Conservation (phyloP, 768 basidiomycete species). For the Pisolithus orientalis region DNA sequence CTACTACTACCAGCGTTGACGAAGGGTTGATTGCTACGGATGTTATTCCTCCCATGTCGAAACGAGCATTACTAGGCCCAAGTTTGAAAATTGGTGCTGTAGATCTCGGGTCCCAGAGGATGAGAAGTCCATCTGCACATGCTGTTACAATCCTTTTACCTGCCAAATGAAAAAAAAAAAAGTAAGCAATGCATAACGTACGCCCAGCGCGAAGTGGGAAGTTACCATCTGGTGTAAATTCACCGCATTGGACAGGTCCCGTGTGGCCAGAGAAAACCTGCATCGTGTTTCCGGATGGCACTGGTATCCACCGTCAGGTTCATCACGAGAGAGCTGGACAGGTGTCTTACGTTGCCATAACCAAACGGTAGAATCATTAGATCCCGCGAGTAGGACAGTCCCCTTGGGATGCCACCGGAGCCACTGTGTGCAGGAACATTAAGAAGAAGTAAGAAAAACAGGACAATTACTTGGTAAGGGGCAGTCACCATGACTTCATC, state of each 20-base stretch:
- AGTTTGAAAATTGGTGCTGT: conserved; percentile 80
- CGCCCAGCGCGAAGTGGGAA: background rate
- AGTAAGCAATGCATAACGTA: background rate
- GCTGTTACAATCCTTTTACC: conserved; percentile 89
- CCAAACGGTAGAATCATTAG: conserved; percentile 93
- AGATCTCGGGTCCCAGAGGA: conserved; percentile 88
- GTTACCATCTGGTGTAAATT: conserved; percentile 86
- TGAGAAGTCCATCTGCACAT: conserved; percentile 72
- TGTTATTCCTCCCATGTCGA: conserved; percentile 79
- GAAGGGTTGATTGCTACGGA: conserved; percentile 79
- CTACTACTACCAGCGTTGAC: conserved; percentile 87
- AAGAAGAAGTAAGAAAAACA: no score
- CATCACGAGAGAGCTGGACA: background rate
- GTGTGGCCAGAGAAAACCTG: conserved; percentile 93
- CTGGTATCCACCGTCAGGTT: conserved; percentile 34
- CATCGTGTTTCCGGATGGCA: conserved; percentile 93
- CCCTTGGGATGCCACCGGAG: conserved; percentile 97
- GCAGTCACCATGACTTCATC: conserved; percentile 87
- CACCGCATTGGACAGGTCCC: conserved; percentile 76
- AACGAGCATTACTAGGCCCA: conserved; percentile 60
- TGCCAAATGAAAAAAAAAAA: conserved; percentile 18
- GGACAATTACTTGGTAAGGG: conserved; percentile 1
- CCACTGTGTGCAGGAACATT: conserved; percentile 48
- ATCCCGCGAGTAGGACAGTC: conserved; percentile 79
- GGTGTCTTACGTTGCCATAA: conserved; percentile 85